Conservation (phyloP, 108 stramenopile species). For the Nitzschia sp. region DNA sequence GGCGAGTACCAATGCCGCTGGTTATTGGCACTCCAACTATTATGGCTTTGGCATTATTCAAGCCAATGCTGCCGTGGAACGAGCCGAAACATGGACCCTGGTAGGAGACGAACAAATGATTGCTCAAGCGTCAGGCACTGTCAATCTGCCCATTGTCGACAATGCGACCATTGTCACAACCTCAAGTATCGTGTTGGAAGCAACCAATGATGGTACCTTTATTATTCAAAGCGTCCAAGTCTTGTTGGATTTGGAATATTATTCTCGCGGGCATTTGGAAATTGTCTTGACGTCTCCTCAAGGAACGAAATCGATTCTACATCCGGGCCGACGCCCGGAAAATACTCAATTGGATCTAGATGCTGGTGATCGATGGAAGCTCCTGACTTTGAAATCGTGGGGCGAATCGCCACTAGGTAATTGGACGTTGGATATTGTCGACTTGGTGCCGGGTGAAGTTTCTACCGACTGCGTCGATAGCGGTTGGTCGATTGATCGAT, state of each 20-base stretch:
- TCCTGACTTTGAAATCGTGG: constrained; percentile 31
- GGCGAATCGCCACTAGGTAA: constrained; percentile 22
- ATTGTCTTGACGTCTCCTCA: constrained; percentile 27
- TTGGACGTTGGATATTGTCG: constrained; percentile 21
- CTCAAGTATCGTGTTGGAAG: not conserved
- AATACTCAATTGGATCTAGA: not conserved
- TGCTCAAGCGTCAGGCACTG: not conserved
- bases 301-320: constrained; percentile 30
- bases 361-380: constrained; percentile 26
- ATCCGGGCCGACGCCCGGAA: constrained; percentile 26
- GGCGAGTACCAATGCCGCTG: constrained; percentile 31
- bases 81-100: constrained; percentile 21
- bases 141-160: constrained; percentile 12
- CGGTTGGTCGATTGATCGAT: not conserved
- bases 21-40: constrained; percentile 30
- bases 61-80: constrained; percentile 31
- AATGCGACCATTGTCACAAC: not conserved
- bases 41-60: constrained; percentile 58
- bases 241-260: constrained; percentile 23
- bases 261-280: constrained; percentile 28
- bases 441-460: constrained; percentile 17
- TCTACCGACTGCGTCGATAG: constrained; percentile 7
- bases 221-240: constrained; percentile 16
- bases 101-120: constrained; percentile 19
- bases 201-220: not conserved